Percentiles rank a stretch among this genome's conserved stretches.
These are phyloP conservation scores for Trapa incisa DNA, from an alignment of 345 rosid genomes.

Conservation along the genomic window DNA sequence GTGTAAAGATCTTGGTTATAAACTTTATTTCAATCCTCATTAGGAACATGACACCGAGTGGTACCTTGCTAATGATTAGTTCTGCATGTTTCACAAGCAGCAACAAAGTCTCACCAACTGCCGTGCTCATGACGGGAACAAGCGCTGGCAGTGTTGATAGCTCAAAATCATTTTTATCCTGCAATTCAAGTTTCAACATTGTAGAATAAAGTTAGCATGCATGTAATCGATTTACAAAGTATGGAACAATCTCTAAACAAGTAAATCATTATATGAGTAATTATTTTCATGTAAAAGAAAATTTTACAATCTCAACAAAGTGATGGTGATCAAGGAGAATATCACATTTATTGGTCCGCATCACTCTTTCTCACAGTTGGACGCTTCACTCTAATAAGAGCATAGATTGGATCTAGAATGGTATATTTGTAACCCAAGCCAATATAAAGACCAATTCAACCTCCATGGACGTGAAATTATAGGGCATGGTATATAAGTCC, in stretches of 20 bases:
- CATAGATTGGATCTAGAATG: background rate
- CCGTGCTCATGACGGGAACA: slow-evolving; percentile 77
- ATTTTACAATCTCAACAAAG: background rate
- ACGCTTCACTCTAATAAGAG: background rate
- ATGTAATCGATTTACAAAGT: background rate
- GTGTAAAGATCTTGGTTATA: no score
- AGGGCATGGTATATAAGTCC: background rate
- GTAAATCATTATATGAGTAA: background rate
- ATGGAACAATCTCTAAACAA: background rate
- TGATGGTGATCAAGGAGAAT: background rate
- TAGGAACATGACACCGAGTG: background rate
- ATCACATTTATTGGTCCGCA: background rate
- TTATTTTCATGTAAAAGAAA: background rate
- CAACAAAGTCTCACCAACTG: slow-evolving; percentile 81
- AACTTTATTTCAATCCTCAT: background rate
- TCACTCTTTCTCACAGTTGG: background rate
- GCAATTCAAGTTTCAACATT: slow-evolving; percentile 11
- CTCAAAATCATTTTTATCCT: slow-evolving; percentile 91
- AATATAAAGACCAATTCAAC: background rate
- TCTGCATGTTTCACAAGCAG: slow-evolving; percentile 89
- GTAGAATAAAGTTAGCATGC: background rate
- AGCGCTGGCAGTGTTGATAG: slow-evolving; percentile 86
- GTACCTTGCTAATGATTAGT: slow-evolving; percentile 79
- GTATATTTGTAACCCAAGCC: background rate
- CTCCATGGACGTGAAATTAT: background rate